A percentile compares a stretch with the other conserved stretches of the same genome.
These are phyloP conservation scores for Talinum fruticosum DNA, from an alignment of 148 eudicot species.

Conservation along the genomic window DNA sequence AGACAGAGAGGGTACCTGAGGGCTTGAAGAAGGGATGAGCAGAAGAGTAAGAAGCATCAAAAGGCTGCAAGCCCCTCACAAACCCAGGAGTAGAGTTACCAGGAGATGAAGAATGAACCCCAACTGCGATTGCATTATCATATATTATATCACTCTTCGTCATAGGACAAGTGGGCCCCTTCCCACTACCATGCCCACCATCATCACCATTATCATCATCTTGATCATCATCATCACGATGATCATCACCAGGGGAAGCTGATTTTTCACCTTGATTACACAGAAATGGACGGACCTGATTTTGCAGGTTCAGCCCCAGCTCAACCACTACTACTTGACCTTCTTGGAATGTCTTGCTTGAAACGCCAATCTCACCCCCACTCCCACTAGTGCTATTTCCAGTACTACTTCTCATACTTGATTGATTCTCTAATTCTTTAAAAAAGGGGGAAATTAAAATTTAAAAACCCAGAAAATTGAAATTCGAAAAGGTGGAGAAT, in stretches of 20 bases:
- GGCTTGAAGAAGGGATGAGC: slow-evolving; percentile 33
- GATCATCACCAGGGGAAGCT: neutral
- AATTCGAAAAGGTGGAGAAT: neutral
- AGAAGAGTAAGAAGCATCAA: slow-evolving; percentile 37
- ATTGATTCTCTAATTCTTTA: neutral
- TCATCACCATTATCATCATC: slow-evolving; percentile 10
- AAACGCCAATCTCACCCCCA: slow-evolving; percentile 13
- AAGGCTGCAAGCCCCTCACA: slow-evolving; percentile 37
- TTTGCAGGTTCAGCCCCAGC: slow-evolving; percentile 30
- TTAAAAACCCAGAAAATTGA: neutral
- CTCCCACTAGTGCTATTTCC: neutral
- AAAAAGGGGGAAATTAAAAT: neutral
- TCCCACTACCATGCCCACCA: neutral
- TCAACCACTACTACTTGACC: slow-evolving; percentile 18
- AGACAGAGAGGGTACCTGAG: slow-evolving; percentile 36
- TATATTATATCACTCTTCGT: neutral
- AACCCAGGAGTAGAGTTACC: neutral
- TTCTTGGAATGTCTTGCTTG: slow-evolving; percentile 21
- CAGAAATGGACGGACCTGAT: slow-evolving; percentile 24
- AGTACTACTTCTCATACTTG: neutral
- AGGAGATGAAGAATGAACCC: neutral
- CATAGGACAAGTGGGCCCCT: neutral
- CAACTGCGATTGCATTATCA: slow-evolving; percentile 4
- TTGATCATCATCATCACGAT: neutral
- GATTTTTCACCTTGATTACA: neutral